Base-by-base conservation (phyloP, 495 filamentous ascomycete species). In the Lophiostoma macrostomum region DNA sequence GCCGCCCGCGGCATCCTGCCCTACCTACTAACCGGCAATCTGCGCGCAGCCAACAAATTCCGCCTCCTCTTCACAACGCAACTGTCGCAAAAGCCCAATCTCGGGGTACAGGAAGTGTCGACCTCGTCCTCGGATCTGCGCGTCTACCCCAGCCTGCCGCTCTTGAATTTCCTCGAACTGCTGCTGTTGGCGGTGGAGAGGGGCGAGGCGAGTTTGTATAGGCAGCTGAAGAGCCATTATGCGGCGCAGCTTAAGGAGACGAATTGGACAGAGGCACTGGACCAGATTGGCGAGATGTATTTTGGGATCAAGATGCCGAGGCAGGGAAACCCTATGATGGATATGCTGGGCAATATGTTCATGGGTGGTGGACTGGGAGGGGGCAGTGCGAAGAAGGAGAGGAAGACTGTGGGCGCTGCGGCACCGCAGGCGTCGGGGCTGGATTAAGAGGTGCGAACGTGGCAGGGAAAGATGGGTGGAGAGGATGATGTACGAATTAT, bases 321-420 rank as follows among this genome's bases (percentile, higher is more conserved):
- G 41, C 87, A 91, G 71, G 83, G 83, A 34, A 96, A 96, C 65
- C 90, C 90, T 6, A 67, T 97, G 60, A 77, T 97, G 63, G 94
- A 97, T 62, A 97, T 99, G 90, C 95, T 97, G 90, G 87, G 90
- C 3, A 87, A 80, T 56, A 82, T 99, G 78, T 83, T 73, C 24
- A 70, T 96, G 67, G 89, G 42, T 67, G 56, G 39, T 38, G 56
- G 56, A 58, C 66, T 42, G 19, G 36, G 44, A 5, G 49, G 37
- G 1, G 39, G 39, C n/a, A 39, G 49, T 3, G 25, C 25, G 49
- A 56, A 53, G 19, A 69, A 61, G 47, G 48, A 71, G 53, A 56
- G 67, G 25, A 78, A 73, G 67, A 73, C 63, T 50, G 76, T 74
- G n/a, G 22, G 35, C 18, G 44, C 19, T 28, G 74, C 40, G 29